These are phyloP conservation scores for Pseudomassariella vexata DNA, from an alignment of 2,329 filamentous ascomycete genomes.

Conservation along the genomic window DNA sequence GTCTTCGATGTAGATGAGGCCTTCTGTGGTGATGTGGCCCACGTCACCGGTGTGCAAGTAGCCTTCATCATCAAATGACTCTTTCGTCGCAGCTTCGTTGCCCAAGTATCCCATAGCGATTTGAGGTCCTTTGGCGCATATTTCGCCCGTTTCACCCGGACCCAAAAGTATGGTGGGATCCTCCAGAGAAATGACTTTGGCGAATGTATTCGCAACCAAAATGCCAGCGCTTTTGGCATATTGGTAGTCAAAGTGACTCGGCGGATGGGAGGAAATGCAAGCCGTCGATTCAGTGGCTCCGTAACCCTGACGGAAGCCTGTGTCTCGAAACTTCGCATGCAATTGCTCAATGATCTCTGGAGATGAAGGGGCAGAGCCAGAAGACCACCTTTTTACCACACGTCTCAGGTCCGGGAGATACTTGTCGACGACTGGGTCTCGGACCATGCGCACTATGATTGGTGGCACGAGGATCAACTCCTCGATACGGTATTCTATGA, in stretches of 20 bases:
- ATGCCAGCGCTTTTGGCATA: constrained; percentile 50
- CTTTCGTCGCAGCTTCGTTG: constrained; percentile 11
- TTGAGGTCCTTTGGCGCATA: constrained; percentile 38
- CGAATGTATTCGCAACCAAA: constrained; percentile 50
- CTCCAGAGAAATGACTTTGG: constrained; percentile 42
- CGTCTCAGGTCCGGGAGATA: constrained; percentile 5
- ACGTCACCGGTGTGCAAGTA: constrained; percentile 45
- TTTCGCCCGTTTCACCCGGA: constrained; percentile 41
- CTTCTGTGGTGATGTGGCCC: constrained; percentile 47
- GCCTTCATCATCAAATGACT: constrained; percentile 7
- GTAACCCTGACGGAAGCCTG: constrained; percentile 58
- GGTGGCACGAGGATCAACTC: constrained; percentile 19
- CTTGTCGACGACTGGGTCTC: constrained; percentile 13
- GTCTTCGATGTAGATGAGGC: constrained; percentile 50
- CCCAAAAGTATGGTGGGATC: constrained; percentile 17
- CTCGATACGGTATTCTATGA: constrained; percentile 14
- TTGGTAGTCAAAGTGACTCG: constrained; percentile 46
- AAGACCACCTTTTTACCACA: constrained; percentile 45
- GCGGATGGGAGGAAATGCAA: constrained; percentile 56
- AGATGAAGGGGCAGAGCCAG: constrained; percentile 51
- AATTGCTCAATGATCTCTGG: constrained; percentile 50
- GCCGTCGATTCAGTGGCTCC: constrained; percentile 61
- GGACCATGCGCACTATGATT: constrained; percentile 15
- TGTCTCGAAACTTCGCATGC: constrained; percentile 48
- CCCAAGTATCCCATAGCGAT: constrained; percentile 41